Evolutionary conservation across 202 grass and related monocot species (phyloP).

Genomic region (Setaria italica): DNA sequence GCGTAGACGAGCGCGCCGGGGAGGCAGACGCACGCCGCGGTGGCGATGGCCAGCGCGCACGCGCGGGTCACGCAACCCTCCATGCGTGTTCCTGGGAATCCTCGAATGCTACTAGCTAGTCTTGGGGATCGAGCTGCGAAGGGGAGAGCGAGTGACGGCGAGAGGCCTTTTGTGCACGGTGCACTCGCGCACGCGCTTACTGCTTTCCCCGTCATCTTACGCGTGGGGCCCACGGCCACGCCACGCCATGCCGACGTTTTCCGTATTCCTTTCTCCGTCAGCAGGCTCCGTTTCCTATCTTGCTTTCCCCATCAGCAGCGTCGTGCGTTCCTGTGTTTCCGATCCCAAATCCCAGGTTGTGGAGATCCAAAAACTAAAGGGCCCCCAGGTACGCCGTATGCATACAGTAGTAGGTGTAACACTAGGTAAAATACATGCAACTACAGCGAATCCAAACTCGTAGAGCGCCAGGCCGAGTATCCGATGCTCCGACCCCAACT

Average conservation of each 20-base stretch:
- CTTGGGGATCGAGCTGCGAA: not conserved
- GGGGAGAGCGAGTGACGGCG: not conserved
- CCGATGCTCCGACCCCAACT: no score
- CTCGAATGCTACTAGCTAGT: not conserved
- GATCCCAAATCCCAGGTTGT: no score
- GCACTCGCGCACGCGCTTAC: not conserved
- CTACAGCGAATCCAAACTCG: no score
- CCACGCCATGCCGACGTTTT: not conserved
- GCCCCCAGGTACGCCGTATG: no score
- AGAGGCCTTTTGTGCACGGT: not conserved
- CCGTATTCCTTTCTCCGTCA: not conserved
- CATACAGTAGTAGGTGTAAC: no score
- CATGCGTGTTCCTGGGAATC: not conserved
- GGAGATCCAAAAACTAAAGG: no score
- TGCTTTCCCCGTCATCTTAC: not conserved
- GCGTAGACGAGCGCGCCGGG: slow-evolving; percentile 22
- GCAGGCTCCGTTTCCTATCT: not conserved
- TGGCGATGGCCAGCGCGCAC: slow-evolving; percentile 17
- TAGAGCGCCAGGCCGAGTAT: no score
- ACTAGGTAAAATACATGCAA: no score
- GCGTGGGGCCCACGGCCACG: not conserved
- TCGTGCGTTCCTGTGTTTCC: no score
- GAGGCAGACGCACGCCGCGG: not conserved
- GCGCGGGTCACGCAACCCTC: slow-evolving; percentile 8
- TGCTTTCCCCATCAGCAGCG: not conserved